Conservation (phyloP, 768 basidiomycete species). For the Coprinellus aureogranulatus region DNA sequence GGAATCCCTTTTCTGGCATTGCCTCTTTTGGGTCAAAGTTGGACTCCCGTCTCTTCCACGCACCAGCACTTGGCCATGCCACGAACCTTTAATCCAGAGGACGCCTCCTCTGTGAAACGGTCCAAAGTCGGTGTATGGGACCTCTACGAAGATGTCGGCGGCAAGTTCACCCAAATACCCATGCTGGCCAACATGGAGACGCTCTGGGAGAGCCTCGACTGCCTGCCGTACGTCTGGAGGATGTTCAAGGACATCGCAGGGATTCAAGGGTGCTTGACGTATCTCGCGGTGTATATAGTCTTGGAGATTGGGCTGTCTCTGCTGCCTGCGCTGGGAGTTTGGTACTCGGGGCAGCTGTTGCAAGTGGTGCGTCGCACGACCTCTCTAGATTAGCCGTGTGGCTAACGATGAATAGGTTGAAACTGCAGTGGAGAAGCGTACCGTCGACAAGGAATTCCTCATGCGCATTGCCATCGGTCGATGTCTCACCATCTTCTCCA, state of each 20-base stretch:
- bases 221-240: slow-evolving; percentile 60
- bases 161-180: slow-evolving; percentile 29
- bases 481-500: slow-evolving; percentile 47
- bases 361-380: slow-evolving; percentile 47
- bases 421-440: slow-evolving; percentile 60
- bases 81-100: slow-evolving; percentile 34
- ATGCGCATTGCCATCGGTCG: slow-evolving; percentile 56
- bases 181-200: slow-evolving; percentile 48
- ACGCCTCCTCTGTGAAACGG: slow-evolving; percentile 50
- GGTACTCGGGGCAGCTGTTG: slow-evolving; percentile 70
- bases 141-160: slow-evolving; percentile 59
- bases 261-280: slow-evolving; percentile 49
- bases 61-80: slow-evolving; percentile 15
- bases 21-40: too few relatives aligned
- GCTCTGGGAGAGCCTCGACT: slow-evolving; percentile 43
- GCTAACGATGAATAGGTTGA: slow-evolving; percentile 47
- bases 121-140: slow-evolving; percentile 73
- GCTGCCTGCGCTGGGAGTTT: slow-evolving; percentile 62
- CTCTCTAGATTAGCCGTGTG: slow-evolving; percentile 3
- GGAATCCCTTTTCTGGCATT: too few relatives aligned
- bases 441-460: slow-evolving; percentile 56
- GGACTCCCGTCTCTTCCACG: background rate
- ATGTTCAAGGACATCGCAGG: slow-evolving; percentile 63
- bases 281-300: slow-evolving; percentile 46
- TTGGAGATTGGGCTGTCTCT: slow-evolving; percentile 46